Evolutionary conservation across 768 basidiomycete genomes (phyloP), one percentile per base, ranked within the genome.

Genomic region (Ramaria sp.): DNA sequence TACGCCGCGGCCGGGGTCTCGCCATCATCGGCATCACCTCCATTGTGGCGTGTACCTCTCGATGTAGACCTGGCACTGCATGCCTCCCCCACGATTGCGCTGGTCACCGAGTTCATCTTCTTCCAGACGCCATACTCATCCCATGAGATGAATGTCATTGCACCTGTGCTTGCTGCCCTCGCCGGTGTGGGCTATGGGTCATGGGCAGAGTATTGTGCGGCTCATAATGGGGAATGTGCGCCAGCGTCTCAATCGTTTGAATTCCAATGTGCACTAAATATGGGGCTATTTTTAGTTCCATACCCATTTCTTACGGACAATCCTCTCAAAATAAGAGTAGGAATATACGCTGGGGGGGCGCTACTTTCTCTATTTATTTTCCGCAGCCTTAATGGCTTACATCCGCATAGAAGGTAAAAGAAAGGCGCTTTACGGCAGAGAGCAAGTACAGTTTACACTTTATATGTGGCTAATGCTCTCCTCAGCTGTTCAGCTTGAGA

Each of bases 281-380:
- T 9, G 32, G 32, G 8, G 32, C 32, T 41, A 10, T 20, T 18
- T 36, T 28, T 54, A 86, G 85, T 89, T 69, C 86, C 88, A 25
- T 91, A 92, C 67, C 89, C 89, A 0, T 91, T 92, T 70, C 70
- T 92, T 56, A 86, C 81, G 0, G 60, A 81, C 16, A 82, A 75
- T 62, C 68, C 78, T 0, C 68, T 81, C 18, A 58, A 62, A 7
- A 66, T 72, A 28, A 76, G 88, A 13, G 58, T 82, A 12, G 66
- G 64, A 6, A 86, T 90, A 36, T 92, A 91, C 66, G 61, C 63
- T 32, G 72, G 67, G 5, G 73, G 78, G 1, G 72, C 76, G 0
- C 50, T 68, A 1, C 65, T 85, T 22, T 82, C 82, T 1, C 69
- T 78, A 36, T 38, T 70, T 10, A 77, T 77, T 5, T 84, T 90